Conservation (phyloP, 495 filamentous ascomycete species). For the Lichenothelia convexa region DNA sequence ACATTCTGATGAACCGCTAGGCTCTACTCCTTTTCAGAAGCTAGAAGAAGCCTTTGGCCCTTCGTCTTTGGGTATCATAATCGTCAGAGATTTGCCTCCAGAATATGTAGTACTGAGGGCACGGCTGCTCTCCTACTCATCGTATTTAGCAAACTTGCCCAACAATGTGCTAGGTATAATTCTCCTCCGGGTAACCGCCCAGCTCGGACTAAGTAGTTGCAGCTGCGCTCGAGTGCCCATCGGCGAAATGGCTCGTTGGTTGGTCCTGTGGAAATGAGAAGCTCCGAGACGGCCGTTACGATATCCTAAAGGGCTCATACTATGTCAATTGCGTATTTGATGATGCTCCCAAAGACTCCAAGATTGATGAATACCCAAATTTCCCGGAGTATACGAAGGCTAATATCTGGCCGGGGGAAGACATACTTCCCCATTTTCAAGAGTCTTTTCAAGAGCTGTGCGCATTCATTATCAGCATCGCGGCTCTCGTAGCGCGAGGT, state of each 20-base stretch:
- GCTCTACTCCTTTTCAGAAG: constrained; percentile 49
- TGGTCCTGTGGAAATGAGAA: constrained; percentile 87
- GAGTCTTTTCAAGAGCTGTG: constrained; percentile 58
- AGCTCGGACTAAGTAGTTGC: constrained; percentile 7
- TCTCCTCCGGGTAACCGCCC: neutral
- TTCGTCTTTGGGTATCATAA: constrained; percentile 74
- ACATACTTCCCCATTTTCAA: constrained; percentile 53
- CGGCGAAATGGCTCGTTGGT: constrained; percentile 40
- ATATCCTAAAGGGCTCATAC: constrained; percentile 88
- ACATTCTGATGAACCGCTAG: constrained; percentile 22
- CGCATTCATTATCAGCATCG: constrained; percentile 69
- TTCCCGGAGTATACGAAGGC: constrained; percentile 46
- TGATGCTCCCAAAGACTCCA: constrained; percentile 27
- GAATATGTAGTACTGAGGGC: constrained; percentile 50
- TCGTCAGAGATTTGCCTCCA: constrained; percentile 66
- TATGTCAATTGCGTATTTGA: constrained; percentile 96
- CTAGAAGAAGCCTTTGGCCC: constrained; percentile 83
- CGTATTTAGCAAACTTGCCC: constrained; percentile 72
- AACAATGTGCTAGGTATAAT: constrained; percentile 48
- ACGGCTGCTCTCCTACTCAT: constrained; percentile 66
- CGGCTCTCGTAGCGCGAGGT: constrained; percentile 64
- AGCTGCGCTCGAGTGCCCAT: constrained; percentile 46
- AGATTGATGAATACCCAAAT: constrained; percentile 20
- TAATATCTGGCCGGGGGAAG: constrained; percentile 69
- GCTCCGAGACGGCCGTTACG: constrained; percentile 73